Evolutionary conservation across 768 basidiomycete genomes (phyloP).

Genomic region (Sporobolomyces pararoseus): DNA sequence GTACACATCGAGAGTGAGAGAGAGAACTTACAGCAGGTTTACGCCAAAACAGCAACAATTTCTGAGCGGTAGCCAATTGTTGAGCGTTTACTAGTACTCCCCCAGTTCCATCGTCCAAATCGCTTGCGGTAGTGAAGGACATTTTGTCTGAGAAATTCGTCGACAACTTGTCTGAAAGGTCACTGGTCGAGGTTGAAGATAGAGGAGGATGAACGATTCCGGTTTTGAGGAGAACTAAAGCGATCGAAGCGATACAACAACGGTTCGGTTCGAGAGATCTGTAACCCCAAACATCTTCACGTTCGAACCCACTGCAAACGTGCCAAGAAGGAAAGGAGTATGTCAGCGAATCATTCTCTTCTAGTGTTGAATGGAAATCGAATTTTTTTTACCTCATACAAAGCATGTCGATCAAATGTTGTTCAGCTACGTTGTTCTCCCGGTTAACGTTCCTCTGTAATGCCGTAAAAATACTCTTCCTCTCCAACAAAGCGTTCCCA

Average conservation of each 20-base stretch:
- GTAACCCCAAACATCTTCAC: conserved; percentile 98
- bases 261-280: conserved; percentile 90
- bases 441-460: conserved; percentile 98
- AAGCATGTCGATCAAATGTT: conserved; percentile 99
- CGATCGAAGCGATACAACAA: conserved; percentile 97
- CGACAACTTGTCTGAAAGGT: neutral
- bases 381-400: conserved; percentile 99
- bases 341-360: conserved; percentile 6
- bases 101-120: neutral
- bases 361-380: too few species aligned
- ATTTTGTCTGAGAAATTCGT: neutral
- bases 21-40: conserved; percentile 84
- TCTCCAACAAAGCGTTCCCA: conserved; percentile 80
- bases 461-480: conserved; percentile 91
- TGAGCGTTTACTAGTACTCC: conserved; percentile 75
- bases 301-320: conserved; percentile 75
- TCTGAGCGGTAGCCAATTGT: conserved; percentile 97
- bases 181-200: conserved; percentile 1
- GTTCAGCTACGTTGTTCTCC: conserved; percentile 97
- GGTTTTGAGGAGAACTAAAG: conserved; percentile 92
- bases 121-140: too few species aligned
- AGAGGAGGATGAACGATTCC: conserved; percentile 73
- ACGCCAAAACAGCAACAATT: conserved; percentile 93
- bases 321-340: too few species aligned
- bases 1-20: conserved; percentile 16